Base-by-base conservation (phyloP, 352 stramenopile genomes). In the Phytophthora pinifolia region DNA sequence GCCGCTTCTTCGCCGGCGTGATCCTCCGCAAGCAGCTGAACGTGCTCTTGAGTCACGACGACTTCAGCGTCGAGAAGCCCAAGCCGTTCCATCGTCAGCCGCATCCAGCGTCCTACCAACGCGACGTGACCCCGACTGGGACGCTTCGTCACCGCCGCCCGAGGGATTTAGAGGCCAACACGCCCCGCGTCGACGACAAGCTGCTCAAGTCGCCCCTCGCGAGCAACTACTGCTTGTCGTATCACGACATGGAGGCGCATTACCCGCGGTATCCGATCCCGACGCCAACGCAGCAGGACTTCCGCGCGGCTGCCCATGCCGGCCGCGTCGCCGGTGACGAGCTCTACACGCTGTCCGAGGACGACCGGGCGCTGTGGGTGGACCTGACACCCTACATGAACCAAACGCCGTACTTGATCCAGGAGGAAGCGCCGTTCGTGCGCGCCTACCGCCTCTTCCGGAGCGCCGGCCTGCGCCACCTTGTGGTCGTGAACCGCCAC, bases 321-420 rank as follows among this genome's bases (percentile, higher is more conserved):
- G 57, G 56, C 30, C 57, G 60, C 5, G 56, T 74, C 9, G 57
- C 70, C 15, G 65, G 77, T 7, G 68, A 70, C 27, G 42, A 72
- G 22, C 37, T 84, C 15, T 88, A 88, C 46, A 86, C 75, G 12
- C 49, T 95, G 12, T 70, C 65, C 13, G 71, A 88, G 22, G 83
- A 88, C 44, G 92, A 99, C 48, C 71, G 94, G 8, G 87, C 88
- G 29, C 74, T 93, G 46, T 98, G 91, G 87, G 76, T 98, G 30
- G 94, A 99, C 64, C 74, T 99, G 25, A 89, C 96, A 38, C 96
- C 97, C 1, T 99, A 99, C 74, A 98, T 98, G 49, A 98, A 99
- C 79, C 96, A 97, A 47, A 97, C 95, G 32, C 94, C 96, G 46
- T 98, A 98, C 55, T 87, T 94, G 37, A 93, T 99, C 29, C 96